Percentiles rank a stretch among this genome's conserved stretches.
phyloP scores from a whole-genome alignment of 2,329 filamentous ascomycete species.

The Colletotrichum kahawae region DNA sequence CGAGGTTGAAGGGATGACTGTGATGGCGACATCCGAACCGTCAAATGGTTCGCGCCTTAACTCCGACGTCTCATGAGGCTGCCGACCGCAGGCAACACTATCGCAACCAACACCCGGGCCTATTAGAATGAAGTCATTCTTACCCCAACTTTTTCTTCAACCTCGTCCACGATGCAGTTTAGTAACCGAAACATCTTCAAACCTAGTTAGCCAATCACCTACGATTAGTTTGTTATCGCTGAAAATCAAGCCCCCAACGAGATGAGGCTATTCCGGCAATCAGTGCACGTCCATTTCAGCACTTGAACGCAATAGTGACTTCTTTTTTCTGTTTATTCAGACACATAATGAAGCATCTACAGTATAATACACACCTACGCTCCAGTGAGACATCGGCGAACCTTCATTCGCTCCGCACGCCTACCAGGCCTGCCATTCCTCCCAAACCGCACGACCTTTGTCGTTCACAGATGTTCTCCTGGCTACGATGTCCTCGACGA shows the following conservation, averaged over 20 bases:
- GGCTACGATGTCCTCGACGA: slow-evolving; percentile 71
- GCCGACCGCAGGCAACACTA: not conserved
- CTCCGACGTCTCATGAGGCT: not conserved
- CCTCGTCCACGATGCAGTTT: not conserved
- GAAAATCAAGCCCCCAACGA: not conserved
- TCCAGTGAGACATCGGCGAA: not conserved
- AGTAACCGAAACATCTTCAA: not conserved
- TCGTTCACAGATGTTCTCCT: slow-evolving; percentile 62
- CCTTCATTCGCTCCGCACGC: not conserved
- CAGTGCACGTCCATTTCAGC: not conserved
- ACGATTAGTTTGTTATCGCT: not conserved
- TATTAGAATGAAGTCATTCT: slow-evolving; percentile 4
- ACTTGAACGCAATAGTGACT: not conserved
- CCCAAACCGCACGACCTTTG: slow-evolving; percentile 49
- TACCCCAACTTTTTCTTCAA: slow-evolving; percentile 11
- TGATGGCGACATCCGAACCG: not conserved
- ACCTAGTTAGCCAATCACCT: not conserved
- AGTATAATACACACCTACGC: slow-evolving; percentile 18
- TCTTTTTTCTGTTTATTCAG: slow-evolving; percentile 10
- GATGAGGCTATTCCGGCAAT: not conserved
- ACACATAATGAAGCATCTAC: slow-evolving; percentile 18
- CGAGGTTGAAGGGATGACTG: not conserved
- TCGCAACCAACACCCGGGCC: not conserved
- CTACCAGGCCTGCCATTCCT: slow-evolving; percentile 11
- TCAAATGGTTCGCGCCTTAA: not conserved